Evolutionary conservation across 495 filamentous ascomycete species (phyloP).

Genomic region (Glonium stellatum): DNA sequence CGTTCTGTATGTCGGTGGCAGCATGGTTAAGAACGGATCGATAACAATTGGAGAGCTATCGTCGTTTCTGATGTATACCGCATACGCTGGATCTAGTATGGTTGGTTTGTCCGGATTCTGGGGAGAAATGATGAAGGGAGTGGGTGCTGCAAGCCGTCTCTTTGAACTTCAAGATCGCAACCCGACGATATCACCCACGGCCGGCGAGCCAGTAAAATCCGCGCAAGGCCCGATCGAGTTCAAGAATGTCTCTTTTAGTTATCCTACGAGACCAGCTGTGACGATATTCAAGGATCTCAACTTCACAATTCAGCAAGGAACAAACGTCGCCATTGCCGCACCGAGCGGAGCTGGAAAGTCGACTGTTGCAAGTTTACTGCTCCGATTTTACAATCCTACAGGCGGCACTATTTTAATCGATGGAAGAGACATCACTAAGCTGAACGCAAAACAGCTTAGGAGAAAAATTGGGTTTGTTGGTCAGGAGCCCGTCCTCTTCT

Average conservation of each 20-base stretch:
- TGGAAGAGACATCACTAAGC: constrained; percentile 69
- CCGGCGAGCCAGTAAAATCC: constrained; percentile 66
- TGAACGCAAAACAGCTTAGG: constrained; percentile 93
- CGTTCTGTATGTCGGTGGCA: constrained; percentile 84
- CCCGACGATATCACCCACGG: constrained; percentile 75
- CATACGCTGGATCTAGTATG: constrained; percentile 82
- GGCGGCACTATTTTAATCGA: constrained; percentile 74
- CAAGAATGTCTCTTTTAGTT: constrained; percentile 75
- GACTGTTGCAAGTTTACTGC: constrained; percentile 78
- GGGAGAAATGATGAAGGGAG: constrained; percentile 97
- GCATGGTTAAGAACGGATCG: constrained; percentile 75
- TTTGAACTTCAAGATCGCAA: constrained; percentile 95
- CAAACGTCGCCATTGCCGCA: constrained; percentile 92
- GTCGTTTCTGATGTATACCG: constrained; percentile 98
- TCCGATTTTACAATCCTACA: constrained; percentile 85
- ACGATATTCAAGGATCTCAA: constrained; percentile 80
- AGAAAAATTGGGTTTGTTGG: constrained; percentile 90
- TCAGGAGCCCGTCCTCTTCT: constrained; percentile 94
- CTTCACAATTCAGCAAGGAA: constrained; percentile 87
- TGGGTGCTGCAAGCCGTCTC: constrained; percentile 86
- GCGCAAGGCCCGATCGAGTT: constrained; percentile 85
- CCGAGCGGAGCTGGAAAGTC: constrained; percentile 93
- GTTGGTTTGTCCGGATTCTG: constrained; percentile 94
- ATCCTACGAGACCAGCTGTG: constrained; percentile 85
- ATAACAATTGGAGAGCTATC: constrained; percentile 90